Evolutionary conservation across 108 stramenopile genomes (phyloP).

Genomic region (Schizochytrium sp.): DNA sequence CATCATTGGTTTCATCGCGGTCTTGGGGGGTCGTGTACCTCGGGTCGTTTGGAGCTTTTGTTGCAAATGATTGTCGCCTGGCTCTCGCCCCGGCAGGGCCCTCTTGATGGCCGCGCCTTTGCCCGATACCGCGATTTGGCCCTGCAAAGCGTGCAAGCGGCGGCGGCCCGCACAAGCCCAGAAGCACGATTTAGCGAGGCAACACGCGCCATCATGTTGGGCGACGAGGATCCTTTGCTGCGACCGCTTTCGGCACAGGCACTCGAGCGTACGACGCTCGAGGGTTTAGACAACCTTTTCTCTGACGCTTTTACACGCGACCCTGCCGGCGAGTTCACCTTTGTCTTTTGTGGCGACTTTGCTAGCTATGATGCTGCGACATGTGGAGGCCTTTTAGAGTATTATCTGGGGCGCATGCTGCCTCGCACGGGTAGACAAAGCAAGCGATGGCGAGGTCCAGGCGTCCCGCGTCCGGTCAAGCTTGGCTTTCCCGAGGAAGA

Average conservation of each 20-base stretch:
- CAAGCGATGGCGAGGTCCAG: background rate
- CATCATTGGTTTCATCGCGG: constrained; percentile 16
- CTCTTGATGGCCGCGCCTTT: background rate
- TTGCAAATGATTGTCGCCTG: constrained; percentile 17
- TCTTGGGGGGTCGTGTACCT: background rate
- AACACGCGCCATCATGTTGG: background rate
- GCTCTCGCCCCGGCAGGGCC: background rate
- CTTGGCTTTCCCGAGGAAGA: background rate
- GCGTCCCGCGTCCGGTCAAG: background rate
- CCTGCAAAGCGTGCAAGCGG: background rate
- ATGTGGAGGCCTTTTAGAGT: background rate
- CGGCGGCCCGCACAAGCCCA: background rate
- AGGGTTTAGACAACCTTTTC: background rate
- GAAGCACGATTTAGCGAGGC: background rate
- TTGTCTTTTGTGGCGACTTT: background rate
- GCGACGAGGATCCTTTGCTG: background rate
- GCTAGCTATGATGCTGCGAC: background rate
- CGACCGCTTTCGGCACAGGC: background rate
- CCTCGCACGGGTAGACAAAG: background rate
- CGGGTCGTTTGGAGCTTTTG: background rate
- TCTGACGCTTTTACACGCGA: background rate
- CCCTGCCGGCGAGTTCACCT: background rate
- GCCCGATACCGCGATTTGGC: background rate
- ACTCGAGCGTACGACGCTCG: background rate
- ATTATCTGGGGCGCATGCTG: background rate